A percentile compares a stretch with the other conserved stretches of the same genome.
These are phyloP conservation scores for Penicillium sclerotigenum DNA, from an alignment of 2,329 filamentous ascomycete species.

Conservation along the genomic window DNA sequence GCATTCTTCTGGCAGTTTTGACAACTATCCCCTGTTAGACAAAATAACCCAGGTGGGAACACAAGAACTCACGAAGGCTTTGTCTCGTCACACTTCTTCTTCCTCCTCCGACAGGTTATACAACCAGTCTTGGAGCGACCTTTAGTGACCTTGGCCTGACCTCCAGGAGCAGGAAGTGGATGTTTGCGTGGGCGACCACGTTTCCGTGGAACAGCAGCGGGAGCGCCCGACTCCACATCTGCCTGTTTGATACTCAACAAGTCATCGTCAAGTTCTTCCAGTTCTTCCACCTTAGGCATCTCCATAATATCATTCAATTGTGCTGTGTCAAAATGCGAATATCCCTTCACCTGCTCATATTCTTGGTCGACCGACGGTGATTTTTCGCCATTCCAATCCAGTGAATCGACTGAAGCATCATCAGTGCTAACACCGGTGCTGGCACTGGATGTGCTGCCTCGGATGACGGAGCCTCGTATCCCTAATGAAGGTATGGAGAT, in stretches of 20 bases:
- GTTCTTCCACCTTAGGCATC: constrained; percentile 54
- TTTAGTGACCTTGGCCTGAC: constrained; percentile 70
- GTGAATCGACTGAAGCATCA: constrained; percentile 34
- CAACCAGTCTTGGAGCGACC: constrained; percentile 61
- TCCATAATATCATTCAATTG: constrained; percentile 35
- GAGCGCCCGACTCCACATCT: constrained; percentile 32
- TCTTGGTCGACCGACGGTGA: constrained; percentile 23
- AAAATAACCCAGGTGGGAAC: background rate
- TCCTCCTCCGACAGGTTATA: constrained; percentile 57
- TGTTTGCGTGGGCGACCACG: constrained; percentile 82
- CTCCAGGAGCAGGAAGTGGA: constrained; percentile 59
- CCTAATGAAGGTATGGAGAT: constrained; percentile 21
- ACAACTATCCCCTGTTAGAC: constrained; percentile 22
- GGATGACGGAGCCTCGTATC: constrained; percentile 30
- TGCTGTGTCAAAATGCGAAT: constrained; percentile 26
- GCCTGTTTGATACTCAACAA: constrained; percentile 32
- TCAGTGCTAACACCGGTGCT: constrained; percentile 34
- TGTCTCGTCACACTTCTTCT: constrained; percentile 57
- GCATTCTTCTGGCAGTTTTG: constrained; percentile 92
- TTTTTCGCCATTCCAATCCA: constrained; percentile 27
- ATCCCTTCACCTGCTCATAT: constrained; percentile 17
- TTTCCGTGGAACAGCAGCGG: constrained; percentile 51
- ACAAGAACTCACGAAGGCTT: constrained; percentile 39
- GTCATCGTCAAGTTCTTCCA: constrained; percentile 51
- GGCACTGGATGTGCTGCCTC: constrained; percentile 24